These are phyloP conservation scores for Aspergillus melleus DNA, from an alignment of 2,329 filamentous ascomycete species.

Conservation along the genomic window DNA sequence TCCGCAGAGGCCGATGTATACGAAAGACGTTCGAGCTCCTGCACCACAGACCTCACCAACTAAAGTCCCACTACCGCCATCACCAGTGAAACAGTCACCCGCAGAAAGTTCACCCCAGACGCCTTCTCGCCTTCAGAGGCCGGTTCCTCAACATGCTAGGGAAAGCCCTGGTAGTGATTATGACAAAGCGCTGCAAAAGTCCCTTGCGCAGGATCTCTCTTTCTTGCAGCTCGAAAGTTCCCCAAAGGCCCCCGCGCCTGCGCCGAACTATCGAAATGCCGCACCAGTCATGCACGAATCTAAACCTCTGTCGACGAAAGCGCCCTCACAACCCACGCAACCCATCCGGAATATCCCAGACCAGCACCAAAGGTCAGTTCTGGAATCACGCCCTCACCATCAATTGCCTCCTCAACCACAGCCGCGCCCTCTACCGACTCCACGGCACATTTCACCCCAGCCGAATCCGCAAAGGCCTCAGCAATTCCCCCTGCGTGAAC, in stretches of 20 bases:
- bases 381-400: constrained; percentile 11
- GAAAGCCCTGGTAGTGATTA: constrained; percentile 43
- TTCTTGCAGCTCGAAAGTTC: constrained; percentile 40
- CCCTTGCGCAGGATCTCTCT: constrained; percentile 42
- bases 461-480: constrained; percentile 12
- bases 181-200: constrained; percentile 42
- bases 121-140: constrained; percentile 48
- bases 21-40: constrained; percentile 43
- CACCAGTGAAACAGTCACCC: constrained; percentile 55
- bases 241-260: constrained; percentile 16
- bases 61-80: constrained; percentile 62
- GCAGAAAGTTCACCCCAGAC: constrained; percentile 54
- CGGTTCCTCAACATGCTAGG: constrained; percentile 29
- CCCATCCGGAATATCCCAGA: constrained; percentile 11
- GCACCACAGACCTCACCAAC: constrained; percentile 48
- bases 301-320: constrained; percentile 31
- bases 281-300: constrained; percentile 14
- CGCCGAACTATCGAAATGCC: constrained; percentile 14
- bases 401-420: constrained; percentile 11
- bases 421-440: constrained; percentile 43
- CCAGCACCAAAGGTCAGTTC: constrained; percentile 10
- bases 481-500: constrained; percentile 11
- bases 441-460: constrained; percentile 57
- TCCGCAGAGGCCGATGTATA: constrained; percentile 59
- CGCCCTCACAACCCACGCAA: constrained; percentile 20